Conservation (phyloP, 2,329 filamentous ascomycete species). For the Fusarium sp. region DNA sequence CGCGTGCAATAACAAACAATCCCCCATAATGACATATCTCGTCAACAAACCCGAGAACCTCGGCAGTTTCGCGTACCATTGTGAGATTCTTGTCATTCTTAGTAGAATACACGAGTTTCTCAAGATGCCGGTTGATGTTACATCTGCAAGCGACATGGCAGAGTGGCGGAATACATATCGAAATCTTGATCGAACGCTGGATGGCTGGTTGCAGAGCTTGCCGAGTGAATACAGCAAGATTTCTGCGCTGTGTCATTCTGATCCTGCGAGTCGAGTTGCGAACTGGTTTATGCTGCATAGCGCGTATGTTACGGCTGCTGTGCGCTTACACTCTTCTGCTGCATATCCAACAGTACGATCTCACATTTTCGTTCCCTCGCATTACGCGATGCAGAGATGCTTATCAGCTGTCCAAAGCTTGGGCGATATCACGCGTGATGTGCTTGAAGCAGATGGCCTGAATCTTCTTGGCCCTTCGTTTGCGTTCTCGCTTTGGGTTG, state of each 20-base stretch:
- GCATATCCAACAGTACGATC: conserved; percentile 57
- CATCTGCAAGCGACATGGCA: conserved; percentile 54
- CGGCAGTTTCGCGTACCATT: conserved; percentile 60
- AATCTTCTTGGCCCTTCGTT: conserved; percentile 59
- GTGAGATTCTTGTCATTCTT: conserved; percentile 58
- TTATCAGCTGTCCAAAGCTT: conserved; percentile 59
- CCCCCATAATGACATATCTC: conserved; percentile 42
- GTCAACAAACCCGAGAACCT: conserved; percentile 57
- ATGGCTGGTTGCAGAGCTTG: conserved; percentile 57
- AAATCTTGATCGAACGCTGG: conserved; percentile 54
- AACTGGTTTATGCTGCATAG: conserved; percentile 62
- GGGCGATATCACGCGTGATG: conserved; percentile 57
- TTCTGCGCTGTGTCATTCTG: conserved; percentile 59
- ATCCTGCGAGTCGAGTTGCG: conserved; percentile 59
- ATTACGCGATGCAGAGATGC: conserved; percentile 60
- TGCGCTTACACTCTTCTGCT: conserved; percentile 58
- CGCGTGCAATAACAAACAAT: conserved; percentile 43
- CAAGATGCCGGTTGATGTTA: conserved; percentile 55
- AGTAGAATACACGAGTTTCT: conserved; percentile 59
- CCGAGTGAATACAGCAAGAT: conserved; percentile 61
- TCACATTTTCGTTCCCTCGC: conserved; percentile 57
- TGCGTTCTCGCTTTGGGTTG: conserved; percentile 59
- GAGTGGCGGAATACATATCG: conserved; percentile 57
- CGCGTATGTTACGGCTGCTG: conserved; percentile 58
- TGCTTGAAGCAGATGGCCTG: conserved; percentile 57